These are phyloP conservation scores for Lophium mytilinum DNA, from an alignment of 495 filamentous ascomycete species.

Conservation along the genomic window DNA sequence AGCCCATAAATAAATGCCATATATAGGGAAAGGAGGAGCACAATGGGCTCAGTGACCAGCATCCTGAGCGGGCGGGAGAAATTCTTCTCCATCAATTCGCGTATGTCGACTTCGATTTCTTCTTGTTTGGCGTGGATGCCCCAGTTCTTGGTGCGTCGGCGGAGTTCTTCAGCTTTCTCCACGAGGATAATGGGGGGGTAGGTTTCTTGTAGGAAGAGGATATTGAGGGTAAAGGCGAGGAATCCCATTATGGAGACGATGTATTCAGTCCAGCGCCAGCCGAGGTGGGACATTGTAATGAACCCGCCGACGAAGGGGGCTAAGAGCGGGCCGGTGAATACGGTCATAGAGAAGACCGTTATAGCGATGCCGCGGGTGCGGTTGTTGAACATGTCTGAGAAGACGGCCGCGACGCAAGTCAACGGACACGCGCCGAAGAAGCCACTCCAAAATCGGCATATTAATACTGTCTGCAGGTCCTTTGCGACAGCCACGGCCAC, in stretches of 20 bases:
- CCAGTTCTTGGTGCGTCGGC: slow-evolving; percentile 80
- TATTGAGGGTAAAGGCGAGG: slow-evolving; percentile 56
- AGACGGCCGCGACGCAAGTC: slow-evolving; percentile 70
- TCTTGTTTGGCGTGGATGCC: slow-evolving; percentile 92
- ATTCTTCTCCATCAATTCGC: slow-evolving; percentile 73
- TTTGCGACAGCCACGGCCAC: slow-evolving; percentile 64
- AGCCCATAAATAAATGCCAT: slow-evolving; percentile 57
- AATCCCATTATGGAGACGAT: slow-evolving; percentile 67
- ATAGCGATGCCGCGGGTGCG: slow-evolving; percentile 69
- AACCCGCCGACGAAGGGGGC: slow-evolving; percentile 83
- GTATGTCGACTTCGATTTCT: slow-evolving; percentile 79
- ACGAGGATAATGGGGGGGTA: slow-evolving; percentile 78
- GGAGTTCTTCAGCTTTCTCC: slow-evolving; percentile 66
- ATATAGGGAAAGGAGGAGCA: slow-evolving; percentile 65
- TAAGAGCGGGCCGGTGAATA: slow-evolving; percentile 73
- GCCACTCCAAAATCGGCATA: slow-evolving; percentile 79
- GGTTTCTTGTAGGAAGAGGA: slow-evolving; percentile 71
- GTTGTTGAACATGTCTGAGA: slow-evolving; percentile 83
- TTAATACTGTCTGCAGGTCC: slow-evolving; percentile 73
- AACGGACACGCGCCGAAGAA: slow-evolving; percentile 67
- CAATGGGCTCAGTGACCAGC: slow-evolving; percentile 73
- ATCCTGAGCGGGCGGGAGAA: slow-evolving; percentile 73
- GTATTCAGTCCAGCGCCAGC: slow-evolving; percentile 87
- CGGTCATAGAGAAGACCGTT: slow-evolving; percentile 74
- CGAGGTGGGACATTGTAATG: slow-evolving; percentile 53